Evolutionary conservation across 768 basidiomycete genomes (phyloP).

Genomic region (Leccinum arenicola): DNA sequence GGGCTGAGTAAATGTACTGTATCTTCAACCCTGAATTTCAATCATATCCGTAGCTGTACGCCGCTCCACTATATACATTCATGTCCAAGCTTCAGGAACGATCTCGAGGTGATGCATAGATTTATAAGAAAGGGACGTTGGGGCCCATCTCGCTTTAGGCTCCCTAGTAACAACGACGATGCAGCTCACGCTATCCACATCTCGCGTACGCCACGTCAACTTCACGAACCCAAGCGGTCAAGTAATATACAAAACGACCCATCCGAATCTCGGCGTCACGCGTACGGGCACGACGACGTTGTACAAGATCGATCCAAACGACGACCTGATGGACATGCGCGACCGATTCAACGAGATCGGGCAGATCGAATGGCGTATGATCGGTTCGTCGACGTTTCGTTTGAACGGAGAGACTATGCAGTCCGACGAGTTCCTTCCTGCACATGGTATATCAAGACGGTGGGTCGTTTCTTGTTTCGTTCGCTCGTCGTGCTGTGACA

Average conservation of each 20-base stretch:
- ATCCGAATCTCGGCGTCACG: constrained; percentile 3
- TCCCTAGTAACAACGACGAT: constrained; percentile 2
- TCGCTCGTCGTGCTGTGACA: not conserved
- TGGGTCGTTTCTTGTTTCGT: not conserved
- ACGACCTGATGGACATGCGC: constrained; percentile 17
- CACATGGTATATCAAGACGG: constrained; percentile 17
- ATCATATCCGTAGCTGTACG: not conserved
- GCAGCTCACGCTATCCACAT: constrained; percentile 20
- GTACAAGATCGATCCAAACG: constrained; percentile 18
- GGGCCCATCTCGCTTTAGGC: not conserved
- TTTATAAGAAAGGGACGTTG: not conserved
- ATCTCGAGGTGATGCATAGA: not conserved
- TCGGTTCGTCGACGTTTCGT: constrained; percentile 27
- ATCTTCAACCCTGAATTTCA: not conserved
- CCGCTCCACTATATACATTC: too few species aligned
- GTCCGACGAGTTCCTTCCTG: constrained; percentile 20
- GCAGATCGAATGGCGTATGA: constrained; percentile 31
- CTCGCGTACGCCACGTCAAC: constrained; percentile 14
- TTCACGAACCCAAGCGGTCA: constrained; percentile 24
- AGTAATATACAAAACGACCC: constrained; percentile 24
- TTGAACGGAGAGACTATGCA: constrained; percentile 28
- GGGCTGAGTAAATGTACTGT: too few species aligned
- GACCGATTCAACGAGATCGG: constrained; percentile 31
- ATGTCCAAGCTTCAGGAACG: too few species aligned
- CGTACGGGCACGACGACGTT: constrained; percentile 19